These are phyloP conservation scores for Ettlia oleoabundans DNA, from an alignment of 139 green algal genomes.

Conservation along the genomic window DNA sequence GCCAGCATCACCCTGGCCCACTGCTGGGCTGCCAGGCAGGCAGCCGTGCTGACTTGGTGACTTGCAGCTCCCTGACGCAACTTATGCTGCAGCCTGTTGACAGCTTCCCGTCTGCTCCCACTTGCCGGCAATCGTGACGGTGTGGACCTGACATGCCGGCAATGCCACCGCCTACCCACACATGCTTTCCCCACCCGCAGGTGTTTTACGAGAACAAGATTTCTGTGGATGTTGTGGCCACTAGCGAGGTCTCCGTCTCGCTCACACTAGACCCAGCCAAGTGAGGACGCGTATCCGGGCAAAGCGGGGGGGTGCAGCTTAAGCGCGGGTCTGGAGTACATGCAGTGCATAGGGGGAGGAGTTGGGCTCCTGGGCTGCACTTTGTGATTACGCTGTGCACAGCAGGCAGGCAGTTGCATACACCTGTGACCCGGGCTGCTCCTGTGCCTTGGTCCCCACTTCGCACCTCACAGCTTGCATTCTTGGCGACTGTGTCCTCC, in stretches of 20 bases:
- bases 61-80: too few relatives aligned
- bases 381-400: too few relatives aligned
- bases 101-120: too few relatives aligned
- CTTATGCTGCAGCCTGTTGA: too few relatives aligned
- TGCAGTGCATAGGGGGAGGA: not conserved
- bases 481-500: too few relatives aligned
- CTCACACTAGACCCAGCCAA: slow-evolving; percentile 91
- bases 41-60: too few relatives aligned
- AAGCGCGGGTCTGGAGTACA: not conserved
- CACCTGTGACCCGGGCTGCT: not conserved
- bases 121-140: too few relatives aligned
- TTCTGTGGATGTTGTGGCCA: slow-evolving; percentile 97
- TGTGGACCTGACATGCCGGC: too few relatives aligned
- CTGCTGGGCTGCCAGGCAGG: too few relatives aligned
- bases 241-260: slow-evolving; percentile 94
- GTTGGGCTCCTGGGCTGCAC: too few relatives aligned
- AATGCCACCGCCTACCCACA: not conserved
- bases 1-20: too few relatives aligned
- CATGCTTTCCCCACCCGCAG: not conserved
- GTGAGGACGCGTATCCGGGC: not conserved
- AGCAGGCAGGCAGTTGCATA: too few relatives aligned
- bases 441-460: not conserved
- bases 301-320: not conserved
- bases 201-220: slow-evolving; percentile 87
- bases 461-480: not conserved